These are phyloP conservation scores for Candida tropicalis DNA, from an alignment of 1,139 yeast genomes.

Conservation along the genomic window DNA sequence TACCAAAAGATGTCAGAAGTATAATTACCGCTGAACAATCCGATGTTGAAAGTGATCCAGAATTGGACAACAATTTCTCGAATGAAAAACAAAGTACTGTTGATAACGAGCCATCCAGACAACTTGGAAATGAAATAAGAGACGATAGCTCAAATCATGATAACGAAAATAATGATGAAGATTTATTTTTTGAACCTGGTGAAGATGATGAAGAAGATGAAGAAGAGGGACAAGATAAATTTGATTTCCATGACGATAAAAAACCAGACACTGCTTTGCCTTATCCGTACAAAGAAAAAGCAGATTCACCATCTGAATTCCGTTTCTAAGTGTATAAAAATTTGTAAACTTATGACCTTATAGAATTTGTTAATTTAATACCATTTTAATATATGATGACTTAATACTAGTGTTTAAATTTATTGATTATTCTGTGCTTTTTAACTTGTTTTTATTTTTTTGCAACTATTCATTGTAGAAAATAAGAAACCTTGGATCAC, in stretches of 20 bases:
- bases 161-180: conserved; percentile 9
- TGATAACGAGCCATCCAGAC: not conserved
- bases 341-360: not conserved
- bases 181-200: conserved; percentile 5
- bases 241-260: conserved; percentile 10
- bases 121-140: not conserved
- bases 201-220: conserved; percentile 9
- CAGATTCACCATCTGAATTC: conserved; percentile 16
- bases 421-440: too few species aligned
- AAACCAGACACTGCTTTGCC: conserved; percentile 5
- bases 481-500: too few species aligned
- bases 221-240: conserved; percentile 12
- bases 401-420: not conserved
- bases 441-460: not conserved
- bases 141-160: not conserved
- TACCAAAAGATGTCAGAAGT: conserved; percentile 42
- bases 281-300: conserved; percentile 14
- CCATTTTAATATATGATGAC: not conserved
- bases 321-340: conserved; percentile 10
- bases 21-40: conserved; percentile 50
- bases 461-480: conserved; percentile 1
- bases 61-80: not conserved
- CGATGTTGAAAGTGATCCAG: conserved; percentile 12
- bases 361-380: not conserved
- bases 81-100: conserved; percentile 2